Conservation (phyloP, 2,329 filamentous ascomycete species). For the Cladophialophora psammophila region DNA sequence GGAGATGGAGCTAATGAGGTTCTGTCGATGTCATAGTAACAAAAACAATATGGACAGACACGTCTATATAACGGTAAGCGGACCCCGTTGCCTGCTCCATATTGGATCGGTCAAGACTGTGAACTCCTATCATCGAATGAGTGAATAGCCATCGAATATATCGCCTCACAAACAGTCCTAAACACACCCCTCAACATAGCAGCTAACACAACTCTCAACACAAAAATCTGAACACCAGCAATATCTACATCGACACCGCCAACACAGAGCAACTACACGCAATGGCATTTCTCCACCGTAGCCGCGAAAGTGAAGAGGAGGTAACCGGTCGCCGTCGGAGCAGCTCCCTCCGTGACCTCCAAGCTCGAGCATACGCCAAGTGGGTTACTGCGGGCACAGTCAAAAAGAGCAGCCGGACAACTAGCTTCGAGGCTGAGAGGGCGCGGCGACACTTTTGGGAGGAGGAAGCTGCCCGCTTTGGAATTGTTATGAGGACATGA, state of each 20-base stretch:
- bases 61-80: slow-evolving; percentile 1
- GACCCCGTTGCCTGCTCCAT: not conserved
- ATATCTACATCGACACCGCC: not conserved
- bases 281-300: slow-evolving; percentile 27
- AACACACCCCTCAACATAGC: not conserved
- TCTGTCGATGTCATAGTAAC: not conserved
- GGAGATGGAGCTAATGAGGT: not conserved
- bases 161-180: not conserved
- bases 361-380: slow-evolving; percentile 26
- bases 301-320: slow-evolving; percentile 15
- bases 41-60: not conserved
- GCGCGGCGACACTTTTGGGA: slow-evolving; percentile 19
- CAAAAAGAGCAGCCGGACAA: slow-evolving; percentile 2
- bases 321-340: slow-evolving; percentile 12
- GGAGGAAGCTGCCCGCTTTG: slow-evolving; percentile 13
- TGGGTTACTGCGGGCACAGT: slow-evolving; percentile 14
- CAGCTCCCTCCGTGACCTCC: slow-evolving; percentile 27
- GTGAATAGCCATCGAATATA: not conserved
- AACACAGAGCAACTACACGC: not conserved
- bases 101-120: not conserved
- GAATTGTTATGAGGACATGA: slow-evolving; percentile 12
- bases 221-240: not conserved
- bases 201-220: not conserved
- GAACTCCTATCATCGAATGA: not conserved
- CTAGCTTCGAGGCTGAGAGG: slow-evolving; percentile 23